Evolutionary conservation across 352 stramenopile genomes (phyloP), one percentile per base, ranked within the genome.

Genomic region (Globisporangium lucens): DNA sequence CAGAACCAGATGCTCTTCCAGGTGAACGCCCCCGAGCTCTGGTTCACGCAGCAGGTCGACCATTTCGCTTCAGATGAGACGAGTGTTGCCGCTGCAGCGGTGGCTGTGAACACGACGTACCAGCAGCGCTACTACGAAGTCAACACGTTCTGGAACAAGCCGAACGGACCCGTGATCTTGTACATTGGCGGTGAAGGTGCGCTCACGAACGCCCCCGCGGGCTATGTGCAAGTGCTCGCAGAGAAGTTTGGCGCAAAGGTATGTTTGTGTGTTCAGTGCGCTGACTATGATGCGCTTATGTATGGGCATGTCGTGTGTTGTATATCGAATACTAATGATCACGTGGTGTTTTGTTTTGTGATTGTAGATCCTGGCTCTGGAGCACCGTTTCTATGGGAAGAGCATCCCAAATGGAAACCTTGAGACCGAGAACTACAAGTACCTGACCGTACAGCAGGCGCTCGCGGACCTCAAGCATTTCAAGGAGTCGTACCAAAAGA

Each of bases 351-450:
- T 36, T 49, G 3, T 52, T 27, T 3, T 36, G 22, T 56, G 38
- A 4, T 36, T 66, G 29, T 68, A 91, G 71, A 83, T 95, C 62
- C 62, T 96, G 61, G 85, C 89, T 47, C 74, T 97, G 15, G 89
- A 97, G 65, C 89, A 97, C 67, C 83, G 89, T 15, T 97, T 95
- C 56, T 97, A 97, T 60, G 89, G 89, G 30, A 83, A 94, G 68
- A 94, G 83, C 65, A 71, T 94, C 17, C 89, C 89, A n/a, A 90
- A 90, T 33, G 73, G 75, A 30, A 82, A 90, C 66, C 68, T 95
- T 33, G 88, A 83, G 56, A 92, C 80, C 0, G 67, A 75, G 5
- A 94, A 95, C 70, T 88, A 93, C 68, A 70, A 73, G 8, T 91
- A 83, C 47, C 74, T 97, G 57, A 92, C 78, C 12, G 87, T 96